phyloP scores from a whole-genome alignment of 2,329 filamentous ascomycete genomes.

The Chrysoporthe deuterocubensis region DNA sequence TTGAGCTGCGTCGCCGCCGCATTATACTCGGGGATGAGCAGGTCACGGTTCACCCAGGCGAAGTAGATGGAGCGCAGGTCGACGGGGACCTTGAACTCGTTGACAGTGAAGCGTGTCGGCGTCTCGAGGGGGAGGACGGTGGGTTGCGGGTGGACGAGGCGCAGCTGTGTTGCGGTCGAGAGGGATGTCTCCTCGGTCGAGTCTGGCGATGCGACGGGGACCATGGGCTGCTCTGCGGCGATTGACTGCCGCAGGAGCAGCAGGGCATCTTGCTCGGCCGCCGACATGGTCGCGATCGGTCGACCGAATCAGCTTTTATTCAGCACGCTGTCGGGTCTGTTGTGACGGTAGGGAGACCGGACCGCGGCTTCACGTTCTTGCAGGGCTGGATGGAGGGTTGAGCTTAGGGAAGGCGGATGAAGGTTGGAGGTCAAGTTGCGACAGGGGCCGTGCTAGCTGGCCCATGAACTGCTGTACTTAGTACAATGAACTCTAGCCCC shows the following conservation, averaged over 20 bases:
- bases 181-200: constrained; percentile 66
- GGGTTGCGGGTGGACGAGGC: constrained; percentile 67
- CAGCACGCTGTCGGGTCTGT: not conserved
- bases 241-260: constrained; percentile 84
- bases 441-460: not conserved
- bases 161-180: constrained; percentile 76
- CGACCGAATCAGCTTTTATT: not conserved
- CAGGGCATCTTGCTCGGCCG: constrained; percentile 73
- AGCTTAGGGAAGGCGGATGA: not conserved
- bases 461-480: not conserved
- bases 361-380: not conserved
- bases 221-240: constrained; percentile 68
- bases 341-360: not conserved
- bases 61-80: constrained; percentile 96
- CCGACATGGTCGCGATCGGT: constrained; percentile 52
- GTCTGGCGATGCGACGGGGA: constrained; percentile 74
- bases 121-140: constrained; percentile 70
- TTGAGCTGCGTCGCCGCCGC: constrained; percentile 80
- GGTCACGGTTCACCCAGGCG: constrained; percentile 92
- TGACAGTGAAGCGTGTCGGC: constrained; percentile 80
- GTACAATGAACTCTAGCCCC: not conserved
- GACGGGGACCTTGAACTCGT: constrained; percentile 70
- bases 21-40: constrained; percentile 89
- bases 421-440: not conserved
- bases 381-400: not conserved